Evolutionary conservation across 768 basidiomycete species (phyloP), one percentile per base, ranked within the genome.

Genomic region (Boletus pseudopeckii): DNA sequence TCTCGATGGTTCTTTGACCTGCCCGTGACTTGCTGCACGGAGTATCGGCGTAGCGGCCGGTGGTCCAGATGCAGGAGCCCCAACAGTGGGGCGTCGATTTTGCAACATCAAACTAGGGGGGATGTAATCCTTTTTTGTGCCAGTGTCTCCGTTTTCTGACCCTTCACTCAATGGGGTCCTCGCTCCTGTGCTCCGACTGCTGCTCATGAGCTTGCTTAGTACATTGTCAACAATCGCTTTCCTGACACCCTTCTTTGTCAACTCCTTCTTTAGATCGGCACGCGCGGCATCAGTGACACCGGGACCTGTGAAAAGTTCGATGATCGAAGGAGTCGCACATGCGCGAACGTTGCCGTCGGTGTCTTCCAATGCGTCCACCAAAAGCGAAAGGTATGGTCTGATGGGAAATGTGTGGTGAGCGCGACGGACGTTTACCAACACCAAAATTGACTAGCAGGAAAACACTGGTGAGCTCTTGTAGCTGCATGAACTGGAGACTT

Each of bases 211-310:
- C 67, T 84, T 86, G 50, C 76, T 71, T 7, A 94, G 77, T 15
- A 98, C 83, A 48, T 78, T 78, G 56, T 98, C 95, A 14, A 87
- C 83, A 43, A 95, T 94, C 5, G 84, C 81, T 72, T 95, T 96
- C 33, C 92, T 81, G 40, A 97, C 90, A 39, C 81, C 81, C 69
- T 90, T 91, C 74, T 88, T 92, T 2, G 79, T 69, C 78, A 98
- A 79, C 67, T 92, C 88, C 66, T 92, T 94, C 78, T 97, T 98
- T 50, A 98, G 77, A 68, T 98, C 96, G 5, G 93, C 83, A 48
- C 91, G 85, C 4, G 97, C 97, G 8, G 84, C 85, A 65, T 95
- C 88, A 3, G 86, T 84, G 14, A 92, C 91, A 5, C 81, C 83
- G 0, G 87, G 80, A 15, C 90, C 90, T 1, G 91, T 85, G 65